Conservation (phyloP, 2,329 filamentous ascomycete species). For the Pyrenochaeta sp. region DNA sequence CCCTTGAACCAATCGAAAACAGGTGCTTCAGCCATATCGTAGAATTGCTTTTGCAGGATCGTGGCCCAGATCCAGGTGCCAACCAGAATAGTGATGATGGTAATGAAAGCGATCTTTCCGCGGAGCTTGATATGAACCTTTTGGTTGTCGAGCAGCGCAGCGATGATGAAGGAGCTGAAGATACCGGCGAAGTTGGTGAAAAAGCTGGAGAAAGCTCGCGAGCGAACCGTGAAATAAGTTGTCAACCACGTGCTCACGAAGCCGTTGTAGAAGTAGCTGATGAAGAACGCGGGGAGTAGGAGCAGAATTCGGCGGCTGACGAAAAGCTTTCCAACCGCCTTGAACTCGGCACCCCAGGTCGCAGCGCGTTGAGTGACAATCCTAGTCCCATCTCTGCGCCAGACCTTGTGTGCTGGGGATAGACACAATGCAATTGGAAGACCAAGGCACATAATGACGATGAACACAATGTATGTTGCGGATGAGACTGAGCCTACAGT, state of each 20-base stretch:
- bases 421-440: slow-evolving; percentile 54
- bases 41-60: slow-evolving; percentile 44
- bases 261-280: slow-evolving; percentile 51
- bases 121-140: slow-evolving; percentile 45
- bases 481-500: slow-evolving; percentile 50
- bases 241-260: slow-evolving; percentile 48
- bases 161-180: slow-evolving; percentile 48
- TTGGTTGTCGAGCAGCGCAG: slow-evolving; percentile 43
- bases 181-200: slow-evolving; percentile 50
- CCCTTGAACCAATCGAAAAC: slow-evolving; percentile 47
- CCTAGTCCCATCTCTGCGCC: slow-evolving; percentile 53
- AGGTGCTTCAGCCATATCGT: slow-evolving; percentile 34
- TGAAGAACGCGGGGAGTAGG: slow-evolving; percentile 47
- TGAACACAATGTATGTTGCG: slow-evolving; percentile 57
- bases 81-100: slow-evolving; percentile 40
- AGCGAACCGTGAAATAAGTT: slow-evolving; percentile 47
- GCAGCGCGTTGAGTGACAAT: slow-evolving; percentile 36
- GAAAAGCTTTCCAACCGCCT: slow-evolving; percentile 41
- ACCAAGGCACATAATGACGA: slow-evolving; percentile 59
- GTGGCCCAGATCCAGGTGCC: slow-evolving; percentile 49
- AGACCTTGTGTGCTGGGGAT: slow-evolving; percentile 57
- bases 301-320: slow-evolving; percentile 43
- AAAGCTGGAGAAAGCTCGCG: slow-evolving; percentile 47
- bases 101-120: slow-evolving; percentile 37
- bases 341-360: slow-evolving; percentile 39